Evolutionary conservation across 2,329 filamentous ascomycete genomes (phyloP).

Genomic region (Colletotrichum sp.): DNA sequence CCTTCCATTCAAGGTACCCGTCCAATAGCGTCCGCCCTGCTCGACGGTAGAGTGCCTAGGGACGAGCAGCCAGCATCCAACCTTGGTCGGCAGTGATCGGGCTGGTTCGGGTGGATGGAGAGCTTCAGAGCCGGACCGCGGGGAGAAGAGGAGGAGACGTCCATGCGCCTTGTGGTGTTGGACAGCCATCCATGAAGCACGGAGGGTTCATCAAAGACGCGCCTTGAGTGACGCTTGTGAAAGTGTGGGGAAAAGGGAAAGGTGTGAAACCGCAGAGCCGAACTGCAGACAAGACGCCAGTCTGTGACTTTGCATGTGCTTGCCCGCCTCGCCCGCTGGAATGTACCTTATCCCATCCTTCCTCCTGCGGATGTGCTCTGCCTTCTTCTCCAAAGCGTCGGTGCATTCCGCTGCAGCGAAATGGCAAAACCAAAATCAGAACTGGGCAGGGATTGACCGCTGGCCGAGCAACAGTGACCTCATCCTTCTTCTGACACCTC

Average conservation of each 20-base stretch:
- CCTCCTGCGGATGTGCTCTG: not conserved
- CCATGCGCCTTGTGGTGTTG: constrained; percentile 7
- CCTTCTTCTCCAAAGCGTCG: not conserved
- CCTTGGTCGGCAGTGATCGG: constrained; percentile 36
- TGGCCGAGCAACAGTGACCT: constrained; percentile 1
- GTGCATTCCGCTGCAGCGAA: not conserved
- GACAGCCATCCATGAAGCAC: constrained; percentile 2
- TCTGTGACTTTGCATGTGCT: constrained; percentile 18
- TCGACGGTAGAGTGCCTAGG: not conserved
- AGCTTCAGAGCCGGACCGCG: constrained; percentile 19
- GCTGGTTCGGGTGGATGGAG: constrained; percentile 39
- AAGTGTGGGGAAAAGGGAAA: constrained; percentile 29
- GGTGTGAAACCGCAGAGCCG: constrained; percentile 9
- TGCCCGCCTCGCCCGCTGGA: not conserved
- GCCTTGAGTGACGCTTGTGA: constrained; percentile 27
- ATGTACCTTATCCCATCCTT: not conserved
- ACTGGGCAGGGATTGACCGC: not conserved
- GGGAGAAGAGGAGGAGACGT: constrained; percentile 5
- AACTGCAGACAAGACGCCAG: not conserved
- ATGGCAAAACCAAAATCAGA: not conserved
- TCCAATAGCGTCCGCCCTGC: not conserved
- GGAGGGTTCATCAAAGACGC: not conserved
- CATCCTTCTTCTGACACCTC: not conserved
- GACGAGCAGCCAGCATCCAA: constrained; percentile 6
- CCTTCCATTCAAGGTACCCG: not conserved